Evolutionary conservation across 176 grass and related monocot genomes (phyloP).

Genomic region (Oryza brachyantha): DNA sequence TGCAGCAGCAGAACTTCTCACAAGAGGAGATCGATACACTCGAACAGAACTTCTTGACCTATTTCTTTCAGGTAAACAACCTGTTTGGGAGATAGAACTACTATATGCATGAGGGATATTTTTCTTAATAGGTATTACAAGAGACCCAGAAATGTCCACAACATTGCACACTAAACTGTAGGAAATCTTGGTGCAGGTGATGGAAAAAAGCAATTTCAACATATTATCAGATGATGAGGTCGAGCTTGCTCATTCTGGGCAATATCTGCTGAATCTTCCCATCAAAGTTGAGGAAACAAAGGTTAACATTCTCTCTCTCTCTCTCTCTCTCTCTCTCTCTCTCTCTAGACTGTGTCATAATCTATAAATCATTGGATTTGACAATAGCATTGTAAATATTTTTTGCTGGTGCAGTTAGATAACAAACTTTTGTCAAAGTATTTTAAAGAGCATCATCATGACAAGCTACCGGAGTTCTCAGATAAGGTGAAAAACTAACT

Average conservation of each 20-base stretch:
- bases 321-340: not conserved
- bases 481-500: slow-evolving; percentile 58
- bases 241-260: slow-evolving; percentile 84
- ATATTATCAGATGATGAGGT: slow-evolving; percentile 92
- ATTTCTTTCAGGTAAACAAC: slow-evolving; percentile 71
- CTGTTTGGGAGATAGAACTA: slow-evolving; percentile 5
- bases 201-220: slow-evolving; percentile 98
- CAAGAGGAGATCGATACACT: slow-evolving; percentile 68
- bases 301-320: slow-evolving; percentile 31
- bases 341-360: not conserved
- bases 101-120: no score
- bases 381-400: not conserved
- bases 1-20: slow-evolving; percentile 73
- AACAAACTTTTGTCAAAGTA: slow-evolving; percentile 72
- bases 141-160: not conserved
- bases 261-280: slow-evolving; percentile 92
- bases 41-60: slow-evolving; percentile 85
- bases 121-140: not conserved
- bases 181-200: slow-evolving; percentile 54
- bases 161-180: slow-evolving; percentile 25
- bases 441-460: slow-evolving; percentile 88
- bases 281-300: slow-evolving; percentile 98
- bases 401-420: slow-evolving; percentile 66
- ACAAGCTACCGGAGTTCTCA: slow-evolving; percentile 82
- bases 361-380: not conserved